These are phyloP conservation scores for Neofusicoccum sp. DNA, from an alignment of 2,329 filamentous ascomycete genomes.

Conservation along the genomic window DNA sequence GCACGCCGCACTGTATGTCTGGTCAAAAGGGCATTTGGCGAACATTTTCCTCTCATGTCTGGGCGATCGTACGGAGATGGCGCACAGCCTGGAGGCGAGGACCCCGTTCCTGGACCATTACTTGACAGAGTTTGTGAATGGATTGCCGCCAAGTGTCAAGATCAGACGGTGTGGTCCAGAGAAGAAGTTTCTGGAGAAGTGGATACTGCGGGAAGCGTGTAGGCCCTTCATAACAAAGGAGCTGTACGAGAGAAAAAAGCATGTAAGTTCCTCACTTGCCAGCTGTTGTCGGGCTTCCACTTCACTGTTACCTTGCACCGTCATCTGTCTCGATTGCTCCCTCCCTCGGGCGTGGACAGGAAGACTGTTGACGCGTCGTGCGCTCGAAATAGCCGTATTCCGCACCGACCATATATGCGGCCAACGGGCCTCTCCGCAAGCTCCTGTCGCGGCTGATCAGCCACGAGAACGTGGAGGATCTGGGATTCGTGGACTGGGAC, in stretches of 20 bases:
- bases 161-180: constrained; percentile 34
- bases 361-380: neutral
- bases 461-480: constrained; percentile 30
- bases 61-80: constrained; percentile 52
- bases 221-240: constrained; percentile 56
- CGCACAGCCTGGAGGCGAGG: constrained; percentile 44
- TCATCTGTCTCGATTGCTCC: too few relatives aligned
- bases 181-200: constrained; percentile 47
- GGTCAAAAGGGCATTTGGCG: constrained; percentile 28
- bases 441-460: constrained; percentile 34
- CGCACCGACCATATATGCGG: constrained; percentile 48
- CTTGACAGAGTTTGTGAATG: constrained; percentile 43
- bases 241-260: constrained; percentile 54
- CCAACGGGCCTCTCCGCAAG: constrained; percentile 48
- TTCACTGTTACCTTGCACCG: too few relatives aligned
- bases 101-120: constrained; percentile 47
- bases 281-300: neutral
- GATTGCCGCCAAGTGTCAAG: constrained; percentile 41
- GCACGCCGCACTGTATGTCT: constrained; percentile 31
- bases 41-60: constrained; percentile 45
- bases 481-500: constrained; percentile 41
- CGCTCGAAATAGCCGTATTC: constrained; percentile 40
- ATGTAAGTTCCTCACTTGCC: too few relatives aligned
- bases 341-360: too few relatives aligned
- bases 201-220: constrained; percentile 54